phyloP scores from a whole-genome alignment of 176 grass and related monocot genomes.

The Cymbopogon citratus region DNA sequence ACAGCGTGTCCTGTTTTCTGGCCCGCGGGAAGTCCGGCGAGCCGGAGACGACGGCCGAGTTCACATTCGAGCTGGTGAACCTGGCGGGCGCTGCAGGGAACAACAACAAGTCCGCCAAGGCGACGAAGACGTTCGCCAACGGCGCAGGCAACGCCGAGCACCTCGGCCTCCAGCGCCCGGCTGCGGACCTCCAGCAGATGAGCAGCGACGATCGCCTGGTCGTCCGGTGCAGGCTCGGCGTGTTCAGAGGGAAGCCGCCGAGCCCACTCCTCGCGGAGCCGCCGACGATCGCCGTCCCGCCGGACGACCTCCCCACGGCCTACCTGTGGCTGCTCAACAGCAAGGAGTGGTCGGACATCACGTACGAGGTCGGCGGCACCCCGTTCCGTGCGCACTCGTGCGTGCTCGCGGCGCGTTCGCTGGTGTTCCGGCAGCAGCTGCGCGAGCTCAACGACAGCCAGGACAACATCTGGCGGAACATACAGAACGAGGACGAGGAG shows the following conservation, averaged over 20 bases:
- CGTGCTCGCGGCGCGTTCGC: conserved; percentile 6
- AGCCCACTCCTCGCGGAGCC: neutral
- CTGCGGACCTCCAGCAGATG: neutral
- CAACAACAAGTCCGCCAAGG: neutral
- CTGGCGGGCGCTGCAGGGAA: neutral
- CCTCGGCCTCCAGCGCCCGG: neutral
- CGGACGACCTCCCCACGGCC: neutral
- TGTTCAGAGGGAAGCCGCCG: neutral
- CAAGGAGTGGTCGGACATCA: neutral
- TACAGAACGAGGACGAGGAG: neutral
- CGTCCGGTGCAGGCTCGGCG: neutral
- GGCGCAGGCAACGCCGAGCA: neutral
- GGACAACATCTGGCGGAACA: neutral
- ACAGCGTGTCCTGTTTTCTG: neutral
- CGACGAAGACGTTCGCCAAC: neutral
- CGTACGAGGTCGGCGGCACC: neutral
- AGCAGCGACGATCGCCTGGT: neutral
- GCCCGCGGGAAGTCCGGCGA: neutral
- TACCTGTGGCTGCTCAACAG: neutral
- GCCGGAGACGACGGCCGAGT: conserved; percentile 9
- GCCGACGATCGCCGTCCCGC: neutral
- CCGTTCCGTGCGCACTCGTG: conserved; percentile 2
- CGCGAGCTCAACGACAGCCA: neutral
- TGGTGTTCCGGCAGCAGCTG: neutral
- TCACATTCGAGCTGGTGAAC: neutral